Percentiles rank a stretch among this genome's conserved stretches.
Evolutionary conservation across 805 yeast species (phyloP).

Genomic region (Candida caryicola): DNA sequence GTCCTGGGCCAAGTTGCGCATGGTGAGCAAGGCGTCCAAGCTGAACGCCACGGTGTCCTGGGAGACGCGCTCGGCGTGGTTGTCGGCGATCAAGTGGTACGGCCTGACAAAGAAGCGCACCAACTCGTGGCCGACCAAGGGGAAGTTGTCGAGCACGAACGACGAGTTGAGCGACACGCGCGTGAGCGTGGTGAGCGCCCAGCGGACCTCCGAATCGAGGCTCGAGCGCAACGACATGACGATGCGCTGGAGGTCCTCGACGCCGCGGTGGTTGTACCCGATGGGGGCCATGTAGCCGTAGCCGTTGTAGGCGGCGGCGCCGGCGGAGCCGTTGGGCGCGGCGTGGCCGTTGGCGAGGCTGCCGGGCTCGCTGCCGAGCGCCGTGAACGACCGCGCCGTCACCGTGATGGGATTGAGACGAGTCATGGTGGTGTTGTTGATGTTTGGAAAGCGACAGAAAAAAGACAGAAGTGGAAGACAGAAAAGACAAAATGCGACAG

Average conservation of each 20-base stretch:
- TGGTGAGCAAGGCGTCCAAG: conserved; percentile 54
- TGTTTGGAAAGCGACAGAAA: no score
- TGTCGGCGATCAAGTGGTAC: conserved; percentile 21
- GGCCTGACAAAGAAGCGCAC: conserved; percentile 37
- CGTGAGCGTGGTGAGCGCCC: conserved; percentile 60
- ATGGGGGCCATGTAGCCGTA: conserved; percentile 14
- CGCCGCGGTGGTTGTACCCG: conserved; percentile 48
- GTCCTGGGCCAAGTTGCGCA: conserved; percentile 84
- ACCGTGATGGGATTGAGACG: conserved; percentile 6
- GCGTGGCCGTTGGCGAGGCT: background rate
- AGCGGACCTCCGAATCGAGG: conserved; percentile 62
- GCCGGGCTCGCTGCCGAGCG: background rate
- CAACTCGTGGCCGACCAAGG: conserved; percentile 42
- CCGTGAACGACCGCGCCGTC: conserved; percentile 1
- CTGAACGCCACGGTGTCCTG: conserved; percentile 24
- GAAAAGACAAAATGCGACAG: no score
- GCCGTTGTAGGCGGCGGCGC: conserved; percentile 11
- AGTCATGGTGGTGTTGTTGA: conserved; percentile 1
- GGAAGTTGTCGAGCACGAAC: conserved; percentile 36
- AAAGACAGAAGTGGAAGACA: no score
- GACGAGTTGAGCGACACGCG: conserved; percentile 33
- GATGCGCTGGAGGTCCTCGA: conserved; percentile 62
- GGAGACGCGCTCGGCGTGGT: conserved; percentile 14
- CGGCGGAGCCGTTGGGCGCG: background rate
- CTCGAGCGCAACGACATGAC: conserved; percentile 67